phyloP scores from a whole-genome alignment of 371 early-diverging fungal genomes.

The Dinochytrium kinnereticum region DNA sequence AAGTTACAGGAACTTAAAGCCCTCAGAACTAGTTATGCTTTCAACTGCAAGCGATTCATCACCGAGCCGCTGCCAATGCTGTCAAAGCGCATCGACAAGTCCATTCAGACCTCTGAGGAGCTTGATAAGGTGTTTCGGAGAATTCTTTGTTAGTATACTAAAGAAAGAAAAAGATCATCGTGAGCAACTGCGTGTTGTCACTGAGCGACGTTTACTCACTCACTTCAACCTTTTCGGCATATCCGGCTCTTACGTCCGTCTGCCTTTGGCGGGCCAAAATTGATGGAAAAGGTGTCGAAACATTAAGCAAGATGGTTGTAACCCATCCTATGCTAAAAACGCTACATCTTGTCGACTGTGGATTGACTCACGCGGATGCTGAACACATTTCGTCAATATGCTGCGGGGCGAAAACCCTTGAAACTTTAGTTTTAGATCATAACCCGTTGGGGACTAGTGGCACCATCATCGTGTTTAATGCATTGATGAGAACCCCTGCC shows the following conservation, averaged over 20 bases:
- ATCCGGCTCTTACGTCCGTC: slow-evolving; percentile 28
- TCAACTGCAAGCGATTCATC: slow-evolving; percentile 37
- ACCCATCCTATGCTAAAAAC: slow-evolving; percentile 35
- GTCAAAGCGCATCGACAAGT: slow-evolving; percentile 38
- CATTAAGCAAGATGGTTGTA: slow-evolving; percentile 34
- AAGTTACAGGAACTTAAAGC: slow-evolving; percentile 20
- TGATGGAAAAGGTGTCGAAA: slow-evolving; percentile 35
- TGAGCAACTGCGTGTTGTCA: slow-evolving; percentile 26
- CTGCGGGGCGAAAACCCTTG: slow-evolving; percentile 21
- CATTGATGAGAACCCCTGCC: neutral
- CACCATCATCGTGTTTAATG: slow-evolving; percentile 29
- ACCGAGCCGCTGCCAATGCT: slow-evolving; percentile 38
- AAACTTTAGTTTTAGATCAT: slow-evolving; percentile 38
- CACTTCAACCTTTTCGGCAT: slow-evolving; percentile 35
- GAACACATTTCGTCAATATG: slow-evolving; percentile 20
- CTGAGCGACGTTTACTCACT: slow-evolving; percentile 40
- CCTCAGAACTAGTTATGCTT: slow-evolving; percentile 28
- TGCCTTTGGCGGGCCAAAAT: slow-evolving; percentile 40
- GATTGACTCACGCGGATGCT: slow-evolving; percentile 27
- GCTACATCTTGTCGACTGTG: slow-evolving; percentile 46
- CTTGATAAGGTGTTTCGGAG: slow-evolving; percentile 48
- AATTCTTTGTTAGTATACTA: too few species aligned
- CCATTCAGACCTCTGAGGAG: slow-evolving; percentile 31
- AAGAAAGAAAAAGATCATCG: too few species aligned
- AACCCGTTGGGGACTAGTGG: slow-evolving; percentile 42